phyloP scores from a whole-genome alignment of 1,284 basidiomycete genomes.

The Pholiota adiposa region DNA sequence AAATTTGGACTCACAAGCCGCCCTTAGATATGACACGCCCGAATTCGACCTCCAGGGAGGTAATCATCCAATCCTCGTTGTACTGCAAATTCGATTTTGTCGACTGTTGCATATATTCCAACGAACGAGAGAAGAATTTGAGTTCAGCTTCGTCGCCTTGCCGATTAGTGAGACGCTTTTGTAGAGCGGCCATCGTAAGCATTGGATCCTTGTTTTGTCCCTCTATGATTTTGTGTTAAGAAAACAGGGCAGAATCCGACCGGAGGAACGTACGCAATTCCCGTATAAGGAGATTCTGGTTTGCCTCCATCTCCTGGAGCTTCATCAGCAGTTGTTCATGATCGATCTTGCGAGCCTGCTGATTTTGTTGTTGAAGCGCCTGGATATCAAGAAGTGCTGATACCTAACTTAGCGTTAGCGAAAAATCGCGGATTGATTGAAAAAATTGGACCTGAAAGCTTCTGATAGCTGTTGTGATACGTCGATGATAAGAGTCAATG shows the following conservation, averaged over 20 bases:
- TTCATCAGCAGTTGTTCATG: not conserved
- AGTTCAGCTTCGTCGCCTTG: not conserved
- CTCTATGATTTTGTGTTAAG: not conserved
- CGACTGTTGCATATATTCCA: not conserved
- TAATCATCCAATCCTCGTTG: not conserved
- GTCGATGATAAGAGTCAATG: conserved; percentile 12
- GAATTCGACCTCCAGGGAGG: not conserved
- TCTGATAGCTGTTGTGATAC: conserved; percentile 1
- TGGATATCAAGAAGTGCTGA: conserved; percentile 13
- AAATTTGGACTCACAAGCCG: conserved; percentile 25
- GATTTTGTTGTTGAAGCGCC: not conserved
- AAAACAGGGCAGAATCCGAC: not conserved
- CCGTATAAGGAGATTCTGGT: not conserved
- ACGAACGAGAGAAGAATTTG: not conserved
- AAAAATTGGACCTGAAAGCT: conserved; percentile 6
- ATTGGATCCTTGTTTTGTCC: not conserved
- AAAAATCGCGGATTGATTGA: not conserved
- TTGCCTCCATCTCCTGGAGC: not conserved
- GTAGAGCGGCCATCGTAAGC: not conserved
- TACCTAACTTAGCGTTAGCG: conserved; percentile 9
- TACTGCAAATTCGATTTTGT: not conserved
- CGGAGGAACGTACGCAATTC: not conserved
- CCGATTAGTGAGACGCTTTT: not conserved
- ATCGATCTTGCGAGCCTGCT: not conserved
- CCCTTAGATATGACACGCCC: conserved; percentile 17